phyloP scores from a whole-genome alignment of 768 basidiomycete genomes.

The Pisolithus microcarpus region DNA sequence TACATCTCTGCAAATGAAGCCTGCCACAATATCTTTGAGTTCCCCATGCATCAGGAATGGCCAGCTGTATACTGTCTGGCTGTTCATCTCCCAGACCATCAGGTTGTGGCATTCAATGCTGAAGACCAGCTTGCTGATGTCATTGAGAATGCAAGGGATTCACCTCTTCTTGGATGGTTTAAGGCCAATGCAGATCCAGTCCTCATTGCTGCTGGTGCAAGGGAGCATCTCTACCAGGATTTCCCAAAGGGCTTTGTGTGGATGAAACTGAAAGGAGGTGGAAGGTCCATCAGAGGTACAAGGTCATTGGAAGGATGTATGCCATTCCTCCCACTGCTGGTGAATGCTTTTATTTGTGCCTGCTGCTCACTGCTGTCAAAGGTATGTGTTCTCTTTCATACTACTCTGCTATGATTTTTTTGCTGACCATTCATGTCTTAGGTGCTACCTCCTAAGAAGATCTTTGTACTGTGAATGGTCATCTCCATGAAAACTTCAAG shows the following conservation, averaged over 20 bases:
- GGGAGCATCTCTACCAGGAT: conserved; percentile 25
- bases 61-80: conserved; percentile 35
- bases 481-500: conserved; percentile 25
- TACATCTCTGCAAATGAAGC: conserved; percentile 36
- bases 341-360: conserved; percentile 34
- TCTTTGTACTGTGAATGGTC: conserved; percentile 21
- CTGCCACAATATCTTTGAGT: conserved; percentile 29
- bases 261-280: conserved; percentile 15
- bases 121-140: conserved; percentile 22
- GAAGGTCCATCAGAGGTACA: conserved; percentile 7
- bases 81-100: conserved; percentile 35
- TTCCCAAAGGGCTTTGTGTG: conserved; percentile 28
- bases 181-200: conserved; percentile 19
- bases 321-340: conserved; percentile 21
- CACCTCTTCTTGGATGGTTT: conserved; percentile 28
- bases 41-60: conserved; percentile 24
- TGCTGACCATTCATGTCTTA: background rate
- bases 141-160: conserved; percentile 11
- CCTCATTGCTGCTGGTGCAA: conserved; percentile 5
- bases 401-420: background rate
- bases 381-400: conserved; percentile 11
- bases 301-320: conserved; percentile 28
- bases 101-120: conserved; percentile 31
- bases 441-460: conserved; percentile 20
- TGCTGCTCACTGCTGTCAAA: conserved; percentile 32